A percentile compares a stretch with the other conserved stretches of the same genome.
Conservation (phyloP, 2,329 filamentous ascomycete species). For the Lachnellula willkommii region DNA sequence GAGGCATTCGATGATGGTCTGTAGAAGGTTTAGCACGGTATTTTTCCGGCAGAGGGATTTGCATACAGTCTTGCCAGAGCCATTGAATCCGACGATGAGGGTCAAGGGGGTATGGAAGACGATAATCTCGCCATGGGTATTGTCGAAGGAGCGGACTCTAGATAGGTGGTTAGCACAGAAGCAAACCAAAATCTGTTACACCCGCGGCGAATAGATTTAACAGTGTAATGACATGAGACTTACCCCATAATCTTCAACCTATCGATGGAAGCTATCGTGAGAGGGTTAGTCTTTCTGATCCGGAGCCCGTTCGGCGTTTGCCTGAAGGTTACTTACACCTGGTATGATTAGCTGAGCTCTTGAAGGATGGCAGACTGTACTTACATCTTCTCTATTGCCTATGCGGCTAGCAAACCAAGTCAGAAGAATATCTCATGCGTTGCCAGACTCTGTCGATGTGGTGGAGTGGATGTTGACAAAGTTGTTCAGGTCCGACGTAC, state of each 20-base stretch:
- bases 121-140: conserved; percentile 68
- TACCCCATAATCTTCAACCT: conserved; percentile 80
- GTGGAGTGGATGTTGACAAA: neutral
- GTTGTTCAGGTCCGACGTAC: neutral
- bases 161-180: neutral
- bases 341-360: neutral
- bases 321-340: conserved; percentile 16
- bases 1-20: conserved; percentile 95
- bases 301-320: neutral
- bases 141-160: conserved; percentile 79
- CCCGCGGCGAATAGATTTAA: too few relatives aligned
- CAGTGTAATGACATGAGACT: neutral
- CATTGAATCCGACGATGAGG: conserved; percentile 94
- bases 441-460: neutral
- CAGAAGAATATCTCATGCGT: neutral
- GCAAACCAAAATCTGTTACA: neutral
- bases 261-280: conserved; percentile 72
- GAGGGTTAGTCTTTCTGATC: conserved; percentile 6
- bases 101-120: conserved; percentile 87
- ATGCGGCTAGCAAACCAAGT: neutral
- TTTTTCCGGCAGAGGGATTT: neutral
- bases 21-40: conserved; percentile 10
- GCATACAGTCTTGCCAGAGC: conserved; percentile 81
- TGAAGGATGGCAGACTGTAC: neutral
- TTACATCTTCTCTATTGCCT: conserved; percentile 10